Evolutionary conservation across 352 stramenopile genomes (phyloP).

Genomic region (Phytophthora tubulina): DNA sequence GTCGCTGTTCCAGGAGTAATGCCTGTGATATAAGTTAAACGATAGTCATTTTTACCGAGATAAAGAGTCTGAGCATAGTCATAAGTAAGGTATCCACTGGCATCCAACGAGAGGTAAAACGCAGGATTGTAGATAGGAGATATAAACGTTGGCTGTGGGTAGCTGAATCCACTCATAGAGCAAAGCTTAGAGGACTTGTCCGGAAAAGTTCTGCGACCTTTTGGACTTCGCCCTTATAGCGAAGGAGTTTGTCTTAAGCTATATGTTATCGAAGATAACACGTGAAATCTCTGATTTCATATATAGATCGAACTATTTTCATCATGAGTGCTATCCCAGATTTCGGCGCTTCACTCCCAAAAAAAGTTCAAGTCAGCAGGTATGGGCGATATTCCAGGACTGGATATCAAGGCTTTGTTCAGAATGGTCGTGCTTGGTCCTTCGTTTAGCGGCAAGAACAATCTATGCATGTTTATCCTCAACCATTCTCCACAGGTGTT

Average conservation of each 20-base stretch:
- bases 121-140: conserved; percentile 14
- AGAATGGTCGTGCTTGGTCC: conserved; percentile 16
- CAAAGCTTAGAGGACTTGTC: too few species aligned
- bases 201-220: too few species aligned
- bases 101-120: conserved; percentile 13
- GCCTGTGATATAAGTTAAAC: background rate
- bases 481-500: conserved; percentile 20
- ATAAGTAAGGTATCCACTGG: conserved; percentile 5
- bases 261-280: too few species aligned
- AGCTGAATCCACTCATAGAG: conserved; percentile 13
- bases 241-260: conserved; percentile 6
- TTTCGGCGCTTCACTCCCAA: background rate
- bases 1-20: too few species aligned
- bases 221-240: too few species aligned
- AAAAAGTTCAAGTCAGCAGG: conserved; percentile 2
- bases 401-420: conserved; percentile 11
- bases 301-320: conserved; percentile 16
- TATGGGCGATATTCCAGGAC: conserved; percentile 1
- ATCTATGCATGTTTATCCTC: conserved; percentile 16
- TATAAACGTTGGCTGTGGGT: conserved; percentile 11
- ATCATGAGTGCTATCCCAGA: conserved; percentile 21
- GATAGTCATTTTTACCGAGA: conserved; percentile 15
- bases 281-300: background rate
- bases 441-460: conserved; percentile 13
- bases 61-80: conserved; percentile 6